Evolutionary conservation across 2,329 filamentous ascomycete species (phyloP).

Genomic region (Alternaria sp.): DNA sequence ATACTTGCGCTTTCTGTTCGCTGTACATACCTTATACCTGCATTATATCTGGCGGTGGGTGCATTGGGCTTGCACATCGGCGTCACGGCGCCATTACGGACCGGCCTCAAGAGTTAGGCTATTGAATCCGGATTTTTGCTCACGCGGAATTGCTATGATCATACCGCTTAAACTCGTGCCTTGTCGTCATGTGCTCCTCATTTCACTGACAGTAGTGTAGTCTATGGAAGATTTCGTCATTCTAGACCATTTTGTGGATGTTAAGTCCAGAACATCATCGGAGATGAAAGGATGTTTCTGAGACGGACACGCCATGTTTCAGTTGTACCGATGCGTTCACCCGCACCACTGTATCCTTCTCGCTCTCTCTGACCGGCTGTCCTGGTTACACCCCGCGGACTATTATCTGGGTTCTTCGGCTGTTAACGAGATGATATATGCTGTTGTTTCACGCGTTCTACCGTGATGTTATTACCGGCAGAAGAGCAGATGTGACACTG

Average conservation of each 20-base stretch:
- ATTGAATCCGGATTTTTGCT: background rate
- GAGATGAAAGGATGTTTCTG: background rate
- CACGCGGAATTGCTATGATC: background rate
- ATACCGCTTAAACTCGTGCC: background rate
- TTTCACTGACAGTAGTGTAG: background rate
- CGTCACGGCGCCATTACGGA: constrained; percentile 13
- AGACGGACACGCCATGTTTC: constrained; percentile 1
- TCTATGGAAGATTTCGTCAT: background rate
- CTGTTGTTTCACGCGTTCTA: background rate
- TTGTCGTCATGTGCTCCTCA: background rate
- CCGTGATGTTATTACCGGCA: background rate
- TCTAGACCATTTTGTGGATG: background rate
- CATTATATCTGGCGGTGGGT: constrained; percentile 3
- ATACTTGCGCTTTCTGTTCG: constrained; percentile 10
- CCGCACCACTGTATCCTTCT: background rate
- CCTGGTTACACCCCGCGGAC: background rate
- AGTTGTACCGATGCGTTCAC: constrained; percentile 2
- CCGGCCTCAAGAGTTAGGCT: background rate
- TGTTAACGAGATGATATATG: background rate
- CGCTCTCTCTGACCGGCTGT: background rate
- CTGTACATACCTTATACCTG: constrained; percentile 17
- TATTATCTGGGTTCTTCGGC: background rate
- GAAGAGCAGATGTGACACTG: background rate
- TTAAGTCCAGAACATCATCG: background rate
- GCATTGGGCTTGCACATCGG: constrained; percentile 5